Evolutionary conservation across 2,329 filamentous ascomycete genomes (phyloP).

Genomic region (Neoarthrinium moseri): DNA sequence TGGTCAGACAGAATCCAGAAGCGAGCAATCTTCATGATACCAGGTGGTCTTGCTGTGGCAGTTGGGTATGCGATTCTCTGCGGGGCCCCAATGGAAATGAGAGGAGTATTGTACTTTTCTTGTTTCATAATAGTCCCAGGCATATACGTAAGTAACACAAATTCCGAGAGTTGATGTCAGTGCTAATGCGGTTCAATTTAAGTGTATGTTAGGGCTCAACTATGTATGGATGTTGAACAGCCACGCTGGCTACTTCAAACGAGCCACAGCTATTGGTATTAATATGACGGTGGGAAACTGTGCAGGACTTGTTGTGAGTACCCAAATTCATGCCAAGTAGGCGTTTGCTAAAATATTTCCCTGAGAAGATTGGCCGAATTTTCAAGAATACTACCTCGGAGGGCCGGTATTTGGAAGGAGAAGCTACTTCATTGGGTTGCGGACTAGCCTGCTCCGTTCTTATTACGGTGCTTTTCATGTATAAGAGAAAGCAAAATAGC

Average conservation of each 20-base stretch:
- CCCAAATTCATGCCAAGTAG: too few relatives aligned
- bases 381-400: slow-evolving; percentile 9
- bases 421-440: slow-evolving; percentile 3
- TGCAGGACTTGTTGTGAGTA: slow-evolving; percentile 7
- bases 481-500: background rate
- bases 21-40: slow-evolving; percentile 12
- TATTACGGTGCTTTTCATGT: background rate
- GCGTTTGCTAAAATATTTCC: background rate
- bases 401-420: slow-evolving; percentile 3
- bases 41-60: slow-evolving; percentile 5
- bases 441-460: slow-evolving; percentile 1
- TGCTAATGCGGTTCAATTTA: too few relatives aligned
- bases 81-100: slow-evolving; percentile 9
- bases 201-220: slow-evolving; percentile 9
- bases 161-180: background rate
- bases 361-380: slow-evolving; percentile 9
- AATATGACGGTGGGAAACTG: slow-evolving; percentile 10
- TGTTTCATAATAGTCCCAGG: slow-evolving; percentile 42
- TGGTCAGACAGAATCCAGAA: slow-evolving; percentile 11
- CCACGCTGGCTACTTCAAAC: slow-evolving; percentile 8
- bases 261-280: slow-evolving; percentile 8
- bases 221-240: slow-evolving; percentile 10
- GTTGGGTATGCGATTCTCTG: slow-evolving; percentile 11
- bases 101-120: slow-evolving; percentile 31
- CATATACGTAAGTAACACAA: slow-evolving; percentile 14